Percentiles rank a stretch among this genome's conserved stretches.
These are phyloP conservation scores for Candida pseudofarinosa DNA, from an alignment of 805 yeast species.

Conservation along the genomic window DNA sequence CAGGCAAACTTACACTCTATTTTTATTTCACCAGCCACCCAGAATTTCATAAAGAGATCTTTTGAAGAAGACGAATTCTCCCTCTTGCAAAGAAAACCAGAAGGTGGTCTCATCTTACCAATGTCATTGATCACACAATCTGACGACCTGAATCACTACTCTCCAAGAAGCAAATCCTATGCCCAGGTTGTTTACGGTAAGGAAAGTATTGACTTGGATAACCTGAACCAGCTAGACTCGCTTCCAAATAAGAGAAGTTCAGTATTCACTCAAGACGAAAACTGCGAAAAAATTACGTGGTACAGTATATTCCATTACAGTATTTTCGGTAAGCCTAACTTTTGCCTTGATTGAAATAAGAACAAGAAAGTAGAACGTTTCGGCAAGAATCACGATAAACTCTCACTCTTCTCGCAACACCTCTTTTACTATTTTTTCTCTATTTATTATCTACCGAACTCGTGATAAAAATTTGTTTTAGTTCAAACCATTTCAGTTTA, in stretches of 20 bases:
- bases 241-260: not conserved
- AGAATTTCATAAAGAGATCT: not conserved
- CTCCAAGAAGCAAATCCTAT: conserved; percentile 16
- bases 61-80: not conserved
- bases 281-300: conserved; percentile 51
- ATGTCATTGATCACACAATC: conserved; percentile 11
- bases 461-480: not conserved
- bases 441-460: not conserved
- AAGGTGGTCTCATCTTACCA: conserved; percentile 16
- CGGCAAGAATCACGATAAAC: no score
- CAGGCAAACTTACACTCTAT: not conserved
- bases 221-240: not conserved
- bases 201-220: not conserved
- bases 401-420: no score
- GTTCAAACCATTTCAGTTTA: no score
- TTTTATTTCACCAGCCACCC: no score
- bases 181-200: conserved; percentile 13
- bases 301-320: conserved; percentile 47
- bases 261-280: conserved; percentile 14
- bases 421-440: no score
- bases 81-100: conserved; percentile 1
- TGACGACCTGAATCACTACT: conserved; percentile 4
- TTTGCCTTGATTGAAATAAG: conserved; percentile 22
- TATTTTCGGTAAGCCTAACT: conserved; percentile 45
- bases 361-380: no score